Percentiles rank a stretch among this genome's conserved stretches.
Conservation (phyloP, 331 rosid species). For the Pyrus hybrid region DNA sequence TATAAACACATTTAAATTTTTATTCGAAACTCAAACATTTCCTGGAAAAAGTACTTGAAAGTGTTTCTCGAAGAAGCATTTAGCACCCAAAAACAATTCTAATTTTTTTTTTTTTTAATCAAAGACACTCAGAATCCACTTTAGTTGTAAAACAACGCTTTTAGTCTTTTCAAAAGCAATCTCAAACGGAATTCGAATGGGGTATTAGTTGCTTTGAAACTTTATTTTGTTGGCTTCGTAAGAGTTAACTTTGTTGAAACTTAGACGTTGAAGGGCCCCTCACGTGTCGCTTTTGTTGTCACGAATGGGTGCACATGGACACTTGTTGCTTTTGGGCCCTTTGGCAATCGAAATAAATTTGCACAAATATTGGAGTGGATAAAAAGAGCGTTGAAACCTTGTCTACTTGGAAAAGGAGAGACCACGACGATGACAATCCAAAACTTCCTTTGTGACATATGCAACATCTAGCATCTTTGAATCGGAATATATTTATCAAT, state of each 20-base stretch:
- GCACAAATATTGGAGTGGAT: not conserved
- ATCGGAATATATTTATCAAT: not conserved
- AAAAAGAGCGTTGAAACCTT: conserved; percentile 12
- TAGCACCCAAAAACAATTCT: accelerated
- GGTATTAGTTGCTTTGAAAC: too few relatives aligned
- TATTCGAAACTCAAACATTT: too few relatives aligned
- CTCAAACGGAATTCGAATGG: too few relatives aligned
- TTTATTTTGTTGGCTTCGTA: not conserved
- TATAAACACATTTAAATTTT: too few relatives aligned
- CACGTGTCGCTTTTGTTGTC: conserved; percentile 18
- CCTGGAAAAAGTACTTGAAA: too few relatives aligned
- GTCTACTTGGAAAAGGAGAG: conserved; percentile 26
- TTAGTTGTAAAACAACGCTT: too few relatives aligned
- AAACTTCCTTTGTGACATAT: not conserved
- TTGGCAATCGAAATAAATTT: not conserved
- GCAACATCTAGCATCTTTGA: conserved; percentile 6
- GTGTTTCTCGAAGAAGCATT: too few relatives aligned
- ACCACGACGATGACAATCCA: not conserved
- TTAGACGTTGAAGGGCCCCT: conserved; percentile 6
- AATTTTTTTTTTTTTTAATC: too few relatives aligned
- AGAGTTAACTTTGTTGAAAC: not conserved
- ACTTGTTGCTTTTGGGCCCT: not conserved
- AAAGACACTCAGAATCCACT: too few relatives aligned
- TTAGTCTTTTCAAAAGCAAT: too few relatives aligned
- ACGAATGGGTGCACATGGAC: conserved; percentile 24